phyloP scores from a whole-genome alignment of 202 grass and related monocot species.

The Alloteropsis angusta region DNA sequence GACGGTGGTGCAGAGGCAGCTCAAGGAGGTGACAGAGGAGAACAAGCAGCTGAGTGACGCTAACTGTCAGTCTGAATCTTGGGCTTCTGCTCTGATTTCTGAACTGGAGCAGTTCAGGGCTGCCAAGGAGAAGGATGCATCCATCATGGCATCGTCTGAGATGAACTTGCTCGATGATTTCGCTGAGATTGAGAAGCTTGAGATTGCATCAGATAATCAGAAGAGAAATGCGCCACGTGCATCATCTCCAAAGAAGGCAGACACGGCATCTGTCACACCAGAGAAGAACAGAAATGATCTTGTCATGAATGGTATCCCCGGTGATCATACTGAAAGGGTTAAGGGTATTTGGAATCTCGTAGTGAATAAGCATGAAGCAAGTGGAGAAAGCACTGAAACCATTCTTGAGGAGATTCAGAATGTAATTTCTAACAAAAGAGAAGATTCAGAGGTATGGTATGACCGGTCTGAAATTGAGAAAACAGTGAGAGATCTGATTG shows the following conservation, averaged over 20 bases:
- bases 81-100: constrained; percentile 60
- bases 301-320: neutral
- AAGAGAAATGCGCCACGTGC: neutral
- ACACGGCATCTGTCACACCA: neutral
- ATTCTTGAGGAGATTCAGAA: constrained; percentile 47
- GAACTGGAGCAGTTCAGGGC: constrained; percentile 60
- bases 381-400: constrained; percentile 29
- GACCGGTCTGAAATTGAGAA: constrained; percentile 12
- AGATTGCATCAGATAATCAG: constrained; percentile 5
- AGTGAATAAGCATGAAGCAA: constrained; percentile 43
- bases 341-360: constrained; percentile 46
- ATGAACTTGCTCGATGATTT: constrained; percentile 42
- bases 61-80: constrained; percentile 38
- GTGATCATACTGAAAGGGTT: constrained; percentile 39
- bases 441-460: neutral
- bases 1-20: constrained; percentile 31
- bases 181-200: constrained; percentile 33
- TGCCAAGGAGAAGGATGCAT: constrained; percentile 27
- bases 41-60: constrained; percentile 32
- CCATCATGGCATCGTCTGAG: constrained; percentile 21
- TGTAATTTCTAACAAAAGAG: neutral
- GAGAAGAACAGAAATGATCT: constrained; percentile 1
- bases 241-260: neutral
- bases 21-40: constrained; percentile 33
- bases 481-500: constrained; percentile 18